Base-by-base conservation (phyloP, 495 filamentous ascomycete species). In the Apiosordaria backusii region DNA sequence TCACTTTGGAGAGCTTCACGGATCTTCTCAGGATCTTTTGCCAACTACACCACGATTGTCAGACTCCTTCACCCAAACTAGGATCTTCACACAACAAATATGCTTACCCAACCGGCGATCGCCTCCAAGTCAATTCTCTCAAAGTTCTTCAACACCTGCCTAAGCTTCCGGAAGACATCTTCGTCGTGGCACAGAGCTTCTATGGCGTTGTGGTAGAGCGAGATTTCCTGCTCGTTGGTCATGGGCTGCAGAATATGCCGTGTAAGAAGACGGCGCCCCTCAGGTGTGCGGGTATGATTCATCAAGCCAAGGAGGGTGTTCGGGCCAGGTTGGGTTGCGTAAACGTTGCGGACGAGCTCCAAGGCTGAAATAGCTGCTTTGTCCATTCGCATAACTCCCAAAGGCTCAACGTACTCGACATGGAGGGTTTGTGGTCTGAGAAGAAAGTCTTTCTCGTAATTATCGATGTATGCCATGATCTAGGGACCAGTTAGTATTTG, bases 381-480 rank as follows among this genome's bases (percentile, higher is more conserved):
- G 74, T 97, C 95, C 67, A 97, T 93, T 79, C 93, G 90, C 95
- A 99, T 97, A 0, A 92, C 89, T 21, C 92, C 91, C 72, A 96
- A 90, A 1, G 92, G 92, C n/a, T 91, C 88, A 71, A 91, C 87
- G 69, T 94, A 97, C 68, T 87, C 89, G 72, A 97, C 89, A 1
- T 92, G 87, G 27, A 99, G 35, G 5, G 35, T 15, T 83, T 19
- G 93, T 92, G 71, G 93, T 90, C 53, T 84, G 81, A 9, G 85
- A 2, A 79, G 70, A 97, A 96, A 1, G 83, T 83, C 61, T 86
- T 77, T n/a, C 68, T 71, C 77, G 2, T 85, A 85, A 1, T 88
- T 76, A 66, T 96, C 91, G 27, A 96, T 82, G 74, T 93, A 97
- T 71, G 92, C 91, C 67, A 98, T 78, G 7, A 84, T 89, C 92